Conservation (phyloP, 768 basidiomycete genomes). For the Wakefieldia striispora region DNA sequence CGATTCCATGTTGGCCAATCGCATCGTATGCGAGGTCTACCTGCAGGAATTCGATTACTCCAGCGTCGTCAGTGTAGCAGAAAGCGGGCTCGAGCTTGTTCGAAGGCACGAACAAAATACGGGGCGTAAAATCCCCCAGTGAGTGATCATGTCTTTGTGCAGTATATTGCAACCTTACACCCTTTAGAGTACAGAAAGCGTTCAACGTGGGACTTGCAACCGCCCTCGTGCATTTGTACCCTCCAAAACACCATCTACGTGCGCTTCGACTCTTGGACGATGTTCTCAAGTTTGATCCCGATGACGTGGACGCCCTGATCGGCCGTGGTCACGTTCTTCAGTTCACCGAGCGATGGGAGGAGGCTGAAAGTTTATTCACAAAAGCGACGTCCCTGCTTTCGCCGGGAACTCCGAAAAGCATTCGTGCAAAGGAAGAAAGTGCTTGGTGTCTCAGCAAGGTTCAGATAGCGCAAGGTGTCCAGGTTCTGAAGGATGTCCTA, state of each 20-base stretch:
- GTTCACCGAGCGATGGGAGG: constrained; percentile 59
- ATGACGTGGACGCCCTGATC: constrained; percentile 67
- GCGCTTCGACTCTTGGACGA: constrained; percentile 75
- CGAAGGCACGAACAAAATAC: constrained; percentile 52
- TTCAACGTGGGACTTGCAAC: constrained; percentile 73
- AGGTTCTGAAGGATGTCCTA: constrained; percentile 49
- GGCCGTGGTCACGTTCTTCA: constrained; percentile 74
- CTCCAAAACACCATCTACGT: constrained; percentile 85
- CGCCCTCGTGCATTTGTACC: constrained; percentile 78
- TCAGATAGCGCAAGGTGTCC: constrained; percentile 49
- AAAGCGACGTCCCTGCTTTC: constrained; percentile 49
- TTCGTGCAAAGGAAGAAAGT: constrained; percentile 75
- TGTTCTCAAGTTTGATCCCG: constrained; percentile 59
- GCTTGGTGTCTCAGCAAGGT: constrained; percentile 74
- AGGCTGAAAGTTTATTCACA: constrained; percentile 62
- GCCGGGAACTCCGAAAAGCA: constrained; percentile 43
- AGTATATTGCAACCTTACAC: neutral
- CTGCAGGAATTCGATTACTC: constrained; percentile 69
- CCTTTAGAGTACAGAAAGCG: constrained; percentile 56
- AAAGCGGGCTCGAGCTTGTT: constrained; percentile 63
- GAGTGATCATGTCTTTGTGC: constrained; percentile 16
- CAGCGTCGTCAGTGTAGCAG: constrained; percentile 67
- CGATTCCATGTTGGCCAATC: constrained; percentile 63
- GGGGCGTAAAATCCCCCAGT: constrained; percentile 54
- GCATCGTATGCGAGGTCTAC: constrained; percentile 66